Conservation (phyloP, 306 rosid species). For the Coriaria nepalensis region DNA sequence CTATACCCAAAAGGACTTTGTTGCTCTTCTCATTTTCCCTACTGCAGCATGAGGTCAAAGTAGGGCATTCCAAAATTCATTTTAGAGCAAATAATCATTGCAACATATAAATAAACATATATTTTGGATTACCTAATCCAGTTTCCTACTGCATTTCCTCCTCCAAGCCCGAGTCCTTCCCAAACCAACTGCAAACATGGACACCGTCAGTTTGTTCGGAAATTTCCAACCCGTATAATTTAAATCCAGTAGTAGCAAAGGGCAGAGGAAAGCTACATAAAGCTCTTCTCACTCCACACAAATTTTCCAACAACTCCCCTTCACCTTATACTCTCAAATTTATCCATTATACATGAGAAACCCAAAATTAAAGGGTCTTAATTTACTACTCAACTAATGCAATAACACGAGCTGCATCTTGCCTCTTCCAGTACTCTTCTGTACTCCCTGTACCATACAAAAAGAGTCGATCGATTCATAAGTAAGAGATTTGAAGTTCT, state of each 20-base stretch:
- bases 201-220: neutral
- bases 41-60: slow-evolving; percentile 10
- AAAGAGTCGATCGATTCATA: slow-evolving; percentile 1
- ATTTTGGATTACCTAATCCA: slow-evolving; percentile 94
- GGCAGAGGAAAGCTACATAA: too few species aligned
- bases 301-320: too few species aligned
- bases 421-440: slow-evolving; percentile 93
- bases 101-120: too few species aligned
- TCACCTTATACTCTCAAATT: too few species aligned
- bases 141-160: slow-evolving; percentile 68
- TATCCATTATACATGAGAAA: too few species aligned
- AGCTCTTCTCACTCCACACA: too few species aligned
- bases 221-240: neutral
- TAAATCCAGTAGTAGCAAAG: too few species aligned
- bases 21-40: slow-evolving; percentile 65
- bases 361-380: neutral
- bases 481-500: too few species aligned
- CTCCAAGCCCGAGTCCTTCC: slow-evolving; percentile 97
- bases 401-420: slow-evolving; percentile 82
- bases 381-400: slow-evolving; percentile 49
- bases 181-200: slow-evolving; percentile 56
- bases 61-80: slow-evolving; percentile 7
- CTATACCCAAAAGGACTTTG: slow-evolving; percentile 79
- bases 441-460: slow-evolving; percentile 61
- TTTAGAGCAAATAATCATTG: slow-evolving; percentile 1